phyloP scores from a whole-genome alignment of 371 early-diverging fungal genomes.

The Mortierella sp. region DNA sequence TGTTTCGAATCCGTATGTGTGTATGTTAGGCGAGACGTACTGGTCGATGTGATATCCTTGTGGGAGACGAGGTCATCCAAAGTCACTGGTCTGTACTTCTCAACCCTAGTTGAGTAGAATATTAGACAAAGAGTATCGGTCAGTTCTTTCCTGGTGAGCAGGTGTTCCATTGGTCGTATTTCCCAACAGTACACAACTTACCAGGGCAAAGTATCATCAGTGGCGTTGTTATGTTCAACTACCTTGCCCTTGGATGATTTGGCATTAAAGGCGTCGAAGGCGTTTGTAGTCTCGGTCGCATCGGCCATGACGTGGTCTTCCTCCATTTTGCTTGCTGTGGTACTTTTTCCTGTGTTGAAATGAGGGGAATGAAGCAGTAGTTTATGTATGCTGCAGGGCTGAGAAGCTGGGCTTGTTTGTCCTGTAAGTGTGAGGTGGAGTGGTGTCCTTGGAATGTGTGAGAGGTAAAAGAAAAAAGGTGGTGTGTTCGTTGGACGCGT shows the following conservation, averaged over 20 bases:
- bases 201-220: slow-evolving; percentile 66
- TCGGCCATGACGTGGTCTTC: slow-evolving; percentile 55
- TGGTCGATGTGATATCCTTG: slow-evolving; percentile 89
- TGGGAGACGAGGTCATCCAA: slow-evolving; percentile 95
- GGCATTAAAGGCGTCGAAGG: slow-evolving; percentile 34
- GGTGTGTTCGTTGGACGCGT: slow-evolving; percentile 2
- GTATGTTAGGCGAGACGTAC: slow-evolving; percentile 60
- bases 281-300: slow-evolving; percentile 21
- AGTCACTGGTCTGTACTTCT: slow-evolving; percentile 93
- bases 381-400: neutral
- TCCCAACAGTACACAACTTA: slow-evolving; percentile 21
- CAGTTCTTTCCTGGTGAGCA: neutral
- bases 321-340: slow-evolving; percentile 26
- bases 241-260: slow-evolving; percentile 60
- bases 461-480: neutral
- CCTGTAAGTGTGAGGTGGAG: neutral
- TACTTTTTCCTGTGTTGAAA: neutral
- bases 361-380: neutral
- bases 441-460: neutral
- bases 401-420: neutral
- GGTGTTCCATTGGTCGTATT: no score
- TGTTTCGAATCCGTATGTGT: neutral
- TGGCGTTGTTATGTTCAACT: slow-evolving; percentile 30
- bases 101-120: slow-evolving; percentile 77
- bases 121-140: neutral